Conservation (phyloP, 352 stramenopile genomes). For the Phytophthora idaei region DNA sequence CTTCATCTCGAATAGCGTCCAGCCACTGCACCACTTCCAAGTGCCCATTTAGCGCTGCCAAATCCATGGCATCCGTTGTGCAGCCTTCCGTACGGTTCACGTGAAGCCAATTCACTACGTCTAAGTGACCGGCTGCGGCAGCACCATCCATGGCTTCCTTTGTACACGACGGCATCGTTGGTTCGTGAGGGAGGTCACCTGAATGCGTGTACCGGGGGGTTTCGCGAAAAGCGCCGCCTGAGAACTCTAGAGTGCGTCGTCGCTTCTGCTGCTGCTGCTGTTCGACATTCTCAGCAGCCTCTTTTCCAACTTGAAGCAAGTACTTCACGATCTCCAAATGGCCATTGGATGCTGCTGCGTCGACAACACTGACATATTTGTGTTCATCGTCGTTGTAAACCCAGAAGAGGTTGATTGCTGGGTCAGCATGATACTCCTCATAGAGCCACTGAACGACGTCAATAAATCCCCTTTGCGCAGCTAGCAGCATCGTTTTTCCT, state of each 20-base stretch:
- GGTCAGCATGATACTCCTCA: constrained; percentile 4
- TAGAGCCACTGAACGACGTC: constrained; percentile 22
- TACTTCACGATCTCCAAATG: constrained; percentile 21
- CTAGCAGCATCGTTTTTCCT: constrained; percentile 11
- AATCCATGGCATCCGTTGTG: neutral
- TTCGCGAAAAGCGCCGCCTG: no score
- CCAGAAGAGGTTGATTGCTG: constrained; percentile 7
- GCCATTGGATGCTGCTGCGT: constrained; percentile 11
- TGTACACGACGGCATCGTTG: no score
- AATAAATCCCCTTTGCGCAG: constrained; percentile 15
- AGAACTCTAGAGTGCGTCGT: neutral
- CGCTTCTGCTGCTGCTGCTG: neutral
- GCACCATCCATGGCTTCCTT: no score
- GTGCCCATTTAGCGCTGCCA: constrained; percentile 14
- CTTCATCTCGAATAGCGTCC: constrained; percentile 6
- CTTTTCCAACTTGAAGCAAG: constrained; percentile 9
- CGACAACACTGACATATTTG: neutral
- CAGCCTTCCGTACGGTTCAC: no score
- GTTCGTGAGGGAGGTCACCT: no score
- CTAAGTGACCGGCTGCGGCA: no score
- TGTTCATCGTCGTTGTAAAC: neutral
- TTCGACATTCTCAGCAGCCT: neutral
- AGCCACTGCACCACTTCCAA: constrained; percentile 20
- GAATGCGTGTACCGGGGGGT: no score
- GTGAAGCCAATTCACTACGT: neutral